phyloP scores from a whole-genome alignment of 2,329 filamentous ascomycete species.

The Coleophoma eucalyptorum region DNA sequence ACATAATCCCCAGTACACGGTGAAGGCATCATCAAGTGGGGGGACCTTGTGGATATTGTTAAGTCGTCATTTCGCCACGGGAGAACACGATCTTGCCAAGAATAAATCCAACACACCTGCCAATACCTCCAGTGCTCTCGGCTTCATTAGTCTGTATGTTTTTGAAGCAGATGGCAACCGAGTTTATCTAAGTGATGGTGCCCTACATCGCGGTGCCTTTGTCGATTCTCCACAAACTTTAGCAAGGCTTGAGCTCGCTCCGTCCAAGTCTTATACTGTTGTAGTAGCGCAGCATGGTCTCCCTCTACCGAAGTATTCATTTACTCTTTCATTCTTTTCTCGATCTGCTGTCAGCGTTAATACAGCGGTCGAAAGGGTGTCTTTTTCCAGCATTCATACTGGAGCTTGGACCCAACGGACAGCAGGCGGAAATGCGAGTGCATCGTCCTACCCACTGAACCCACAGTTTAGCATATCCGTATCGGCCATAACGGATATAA shows the following conservation, averaged over 20 bases:
- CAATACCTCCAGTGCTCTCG: conserved; percentile 38
- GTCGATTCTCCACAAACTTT: conserved; percentile 93
- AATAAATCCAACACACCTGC: conserved; percentile 27
- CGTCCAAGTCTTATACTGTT: conserved; percentile 46
- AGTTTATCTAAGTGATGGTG: conserved; percentile 70
- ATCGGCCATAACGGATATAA: conserved; percentile 53
- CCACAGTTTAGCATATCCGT: conserved; percentile 76
- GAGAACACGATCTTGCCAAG: conserved; percentile 53
- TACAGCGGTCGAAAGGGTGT: conserved; percentile 42
- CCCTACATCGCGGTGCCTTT: conserved; percentile 73
- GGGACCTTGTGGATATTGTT: conserved; percentile 80
- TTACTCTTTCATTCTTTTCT: conserved; percentile 83
- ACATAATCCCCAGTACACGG: conserved; percentile 69
- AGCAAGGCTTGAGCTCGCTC: conserved; percentile 61
- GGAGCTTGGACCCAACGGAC: conserved; percentile 75
- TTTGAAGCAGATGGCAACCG: conserved; percentile 69
- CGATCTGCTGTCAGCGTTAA: conserved; percentile 55
- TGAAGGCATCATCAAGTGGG: conserved; percentile 47
- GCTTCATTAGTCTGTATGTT: conserved; percentile 84
- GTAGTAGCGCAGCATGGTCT: conserved; percentile 79
- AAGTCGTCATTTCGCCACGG: conserved; percentile 78
- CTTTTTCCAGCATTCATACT: conserved; percentile 46
- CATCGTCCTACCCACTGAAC: conserved; percentile 74
- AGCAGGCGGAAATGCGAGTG: conserved; percentile 80
- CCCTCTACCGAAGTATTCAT: conserved; percentile 70